Evolutionary conservation across 2,329 filamentous ascomycete species (phyloP).

Genomic region (Aureobasidium leucospermi): DNA sequence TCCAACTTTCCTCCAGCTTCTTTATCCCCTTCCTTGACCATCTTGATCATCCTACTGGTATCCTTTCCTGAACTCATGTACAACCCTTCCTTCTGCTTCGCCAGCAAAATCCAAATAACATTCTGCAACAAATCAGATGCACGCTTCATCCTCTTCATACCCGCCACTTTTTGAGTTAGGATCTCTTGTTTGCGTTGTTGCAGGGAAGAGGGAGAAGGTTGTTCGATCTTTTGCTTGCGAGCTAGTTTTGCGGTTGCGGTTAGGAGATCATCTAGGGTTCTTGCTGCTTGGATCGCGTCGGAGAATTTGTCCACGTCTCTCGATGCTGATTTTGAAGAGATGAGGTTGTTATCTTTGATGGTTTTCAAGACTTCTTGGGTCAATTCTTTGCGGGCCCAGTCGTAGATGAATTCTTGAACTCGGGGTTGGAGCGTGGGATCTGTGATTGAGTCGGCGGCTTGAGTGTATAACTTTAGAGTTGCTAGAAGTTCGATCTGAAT

Average conservation of each 20-base stretch:
- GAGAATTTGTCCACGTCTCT: conserved; percentile 24
- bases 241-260: conserved; percentile 21
- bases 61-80: conserved; percentile 30
- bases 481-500: conserved; percentile 20
- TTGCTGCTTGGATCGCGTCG: conserved; percentile 19
- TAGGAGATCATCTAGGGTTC: conserved; percentile 20
- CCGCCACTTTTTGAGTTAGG: conserved; percentile 19
- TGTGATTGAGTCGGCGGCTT: conserved; percentile 20
- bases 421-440: conserved; percentile 19
- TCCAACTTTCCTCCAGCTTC: conserved; percentile 22
- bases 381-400: conserved; percentile 19
- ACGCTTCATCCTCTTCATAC: conserved; percentile 22
- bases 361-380: conserved; percentile 17
- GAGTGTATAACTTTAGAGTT: conserved; percentile 23
- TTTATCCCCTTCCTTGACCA: conserved; percentile 20
- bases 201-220: conserved; percentile 17
- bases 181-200: conserved; percentile 18
- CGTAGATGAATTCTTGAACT: conserved; percentile 23
- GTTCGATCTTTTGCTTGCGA: conserved; percentile 22
- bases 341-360: conserved; percentile 17
- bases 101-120: conserved; percentile 27
- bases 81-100: conserved; percentile 18
- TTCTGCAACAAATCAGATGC: conserved; percentile 28
- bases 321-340: conserved; percentile 18
- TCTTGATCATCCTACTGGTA: conserved; percentile 29